Evolutionary conservation across 2,329 filamentous ascomycete genomes (phyloP).

Genomic region (Alternaria novae-zelandiae): DNA sequence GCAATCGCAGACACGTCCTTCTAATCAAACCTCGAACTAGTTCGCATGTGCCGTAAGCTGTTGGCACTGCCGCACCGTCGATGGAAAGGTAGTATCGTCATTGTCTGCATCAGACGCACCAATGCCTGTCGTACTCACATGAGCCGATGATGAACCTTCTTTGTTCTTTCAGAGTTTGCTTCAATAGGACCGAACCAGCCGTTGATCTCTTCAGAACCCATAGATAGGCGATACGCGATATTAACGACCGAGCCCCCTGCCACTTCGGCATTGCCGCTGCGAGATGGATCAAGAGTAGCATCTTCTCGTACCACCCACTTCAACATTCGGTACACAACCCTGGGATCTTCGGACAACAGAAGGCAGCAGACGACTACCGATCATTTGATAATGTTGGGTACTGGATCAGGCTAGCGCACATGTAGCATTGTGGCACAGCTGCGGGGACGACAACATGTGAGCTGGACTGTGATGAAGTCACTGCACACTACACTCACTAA

Average conservation of each 20-base stretch:
- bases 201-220: neutral
- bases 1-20: neutral
- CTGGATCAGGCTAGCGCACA: neutral
- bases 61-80: neutral
- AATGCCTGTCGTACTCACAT: neutral
- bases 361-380: neutral
- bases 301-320: too few relatives aligned
- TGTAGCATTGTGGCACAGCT: neutral
- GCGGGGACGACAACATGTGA: neutral
- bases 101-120: neutral
- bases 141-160: neutral
- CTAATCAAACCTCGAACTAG: neutral
- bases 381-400: accelerated
- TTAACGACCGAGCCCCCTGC: neutral
- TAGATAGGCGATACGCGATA: neutral
- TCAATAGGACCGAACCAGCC: constrained; percentile 1
- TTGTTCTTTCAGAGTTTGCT: neutral
- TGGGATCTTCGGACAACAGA: neutral
- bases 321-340: neutral
- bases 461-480: too few relatives aligned
- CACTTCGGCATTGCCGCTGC: neutral
- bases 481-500: too few relatives aligned
- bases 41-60: neutral
- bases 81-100: neutral
- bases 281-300: too few relatives aligned